Evolutionary conservation across 495 filamentous ascomycete species (phyloP).

Genomic region (Lineolata rhizophorae): DNA sequence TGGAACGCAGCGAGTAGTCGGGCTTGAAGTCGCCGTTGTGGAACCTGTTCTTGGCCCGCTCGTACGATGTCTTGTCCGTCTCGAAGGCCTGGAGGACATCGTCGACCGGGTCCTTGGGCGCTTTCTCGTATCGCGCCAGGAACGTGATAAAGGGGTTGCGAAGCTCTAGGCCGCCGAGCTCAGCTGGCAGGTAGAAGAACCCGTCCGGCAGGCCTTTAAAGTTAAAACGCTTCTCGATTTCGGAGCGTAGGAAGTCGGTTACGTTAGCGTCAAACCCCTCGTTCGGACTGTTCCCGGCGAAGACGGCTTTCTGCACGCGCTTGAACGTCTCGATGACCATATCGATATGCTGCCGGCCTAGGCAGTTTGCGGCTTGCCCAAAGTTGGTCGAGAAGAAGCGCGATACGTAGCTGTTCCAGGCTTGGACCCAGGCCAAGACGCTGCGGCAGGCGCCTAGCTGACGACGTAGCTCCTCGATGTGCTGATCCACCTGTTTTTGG

Average conservation of each 20-base stretch:
- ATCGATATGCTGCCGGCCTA: slow-evolving; percentile 13
- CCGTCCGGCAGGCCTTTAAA: slow-evolving; percentile 12
- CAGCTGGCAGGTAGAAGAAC: slow-evolving; percentile 25
- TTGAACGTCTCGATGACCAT: slow-evolving; percentile 11
- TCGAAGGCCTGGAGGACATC: slow-evolving; percentile 18
- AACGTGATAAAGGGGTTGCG: slow-evolving; percentile 30
- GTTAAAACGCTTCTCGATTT: slow-evolving; percentile 9
- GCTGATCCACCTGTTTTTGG: slow-evolving; percentile 9
- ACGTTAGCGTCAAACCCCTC: slow-evolving; percentile 5
- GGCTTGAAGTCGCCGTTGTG: neutral
- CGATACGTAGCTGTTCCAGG: slow-evolving; percentile 12
- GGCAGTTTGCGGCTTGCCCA: slow-evolving; percentile 14
- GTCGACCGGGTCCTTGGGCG: slow-evolving; percentile 14
- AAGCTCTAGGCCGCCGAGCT: slow-evolving; percentile 33
- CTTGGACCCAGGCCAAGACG: slow-evolving; percentile 14
- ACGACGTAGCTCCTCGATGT: slow-evolving; percentile 11
- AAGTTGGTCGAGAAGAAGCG: slow-evolving; percentile 15
- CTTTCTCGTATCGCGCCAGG: slow-evolving; percentile 19
- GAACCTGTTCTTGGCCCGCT: slow-evolving; percentile 15
- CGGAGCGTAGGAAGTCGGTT: slow-evolving; percentile 8
- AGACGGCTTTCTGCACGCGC: slow-evolving; percentile 11
- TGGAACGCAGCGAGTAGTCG: slow-evolving; percentile 1
- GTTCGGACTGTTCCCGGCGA: slow-evolving; percentile 5
- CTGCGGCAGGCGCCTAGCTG: slow-evolving; percentile 12
- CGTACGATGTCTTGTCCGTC: slow-evolving; percentile 20